phyloP scores from a whole-genome alignment of 2,329 filamentous ascomycete genomes.

The Westerdykella sp. region DNA sequence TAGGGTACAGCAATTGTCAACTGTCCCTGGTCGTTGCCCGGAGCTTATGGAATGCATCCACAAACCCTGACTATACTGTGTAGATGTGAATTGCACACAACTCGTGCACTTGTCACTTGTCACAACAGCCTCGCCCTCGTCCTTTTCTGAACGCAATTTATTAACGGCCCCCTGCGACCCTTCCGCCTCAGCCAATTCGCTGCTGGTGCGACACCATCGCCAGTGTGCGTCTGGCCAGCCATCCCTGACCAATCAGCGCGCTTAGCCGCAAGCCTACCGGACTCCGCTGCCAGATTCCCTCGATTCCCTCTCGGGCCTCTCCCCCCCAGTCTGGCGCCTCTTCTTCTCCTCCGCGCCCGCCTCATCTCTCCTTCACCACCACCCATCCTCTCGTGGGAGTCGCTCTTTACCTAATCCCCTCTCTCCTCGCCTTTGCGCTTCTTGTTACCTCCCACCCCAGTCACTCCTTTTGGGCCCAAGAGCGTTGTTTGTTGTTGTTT shows the following conservation, averaged over 20 bases:
- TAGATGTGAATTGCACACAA: neutral
- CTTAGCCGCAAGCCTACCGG: slow-evolving; percentile 18
- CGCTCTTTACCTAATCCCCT: slow-evolving; percentile 27
- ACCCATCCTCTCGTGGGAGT: slow-evolving; percentile 24
- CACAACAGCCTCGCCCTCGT: neutral
- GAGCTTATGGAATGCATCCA: neutral
- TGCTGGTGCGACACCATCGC: slow-evolving; percentile 9
- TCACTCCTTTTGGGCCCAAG: slow-evolving; percentile 34
- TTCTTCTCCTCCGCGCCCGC: slow-evolving; percentile 28
- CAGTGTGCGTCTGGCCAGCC: slow-evolving; percentile 1
- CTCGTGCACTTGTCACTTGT: neutral
- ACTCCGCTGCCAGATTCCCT: slow-evolving; percentile 18
- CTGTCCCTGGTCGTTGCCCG: neutral
- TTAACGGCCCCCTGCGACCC: slow-evolving; percentile 3
- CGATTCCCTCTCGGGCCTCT: slow-evolving; percentile 11
- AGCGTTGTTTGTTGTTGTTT: slow-evolving; percentile 17
- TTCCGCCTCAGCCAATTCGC: slow-evolving; percentile 2
- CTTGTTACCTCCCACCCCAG: slow-evolving; percentile 33
- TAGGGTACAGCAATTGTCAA: too few species aligned
- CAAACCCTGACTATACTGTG: neutral
- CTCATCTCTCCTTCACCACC: slow-evolving; percentile 20
- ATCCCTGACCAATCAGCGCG: slow-evolving; percentile 6
- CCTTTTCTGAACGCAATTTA: slow-evolving; percentile 1
- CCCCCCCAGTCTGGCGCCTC: slow-evolving; percentile 17
- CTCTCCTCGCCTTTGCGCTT: slow-evolving; percentile 10